Evolutionary conservation across 331 rosid genomes (phyloP), one percentile per base, ranked within the genome.

Genomic region (Rhamnella rubrinervis): DNA sequence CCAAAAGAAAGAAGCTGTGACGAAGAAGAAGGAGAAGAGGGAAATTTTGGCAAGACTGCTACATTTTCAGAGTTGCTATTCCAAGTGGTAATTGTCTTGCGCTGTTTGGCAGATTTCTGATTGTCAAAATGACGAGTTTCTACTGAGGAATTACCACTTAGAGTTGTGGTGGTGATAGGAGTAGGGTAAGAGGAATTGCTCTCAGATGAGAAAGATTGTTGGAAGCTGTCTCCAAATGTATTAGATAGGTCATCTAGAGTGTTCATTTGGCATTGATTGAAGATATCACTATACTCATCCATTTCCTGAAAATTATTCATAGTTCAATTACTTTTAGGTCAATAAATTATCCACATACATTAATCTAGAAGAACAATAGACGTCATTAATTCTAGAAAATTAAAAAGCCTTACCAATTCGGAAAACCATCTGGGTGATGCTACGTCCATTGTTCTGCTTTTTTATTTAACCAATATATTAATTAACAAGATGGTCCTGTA

Each of bases 1-100:
- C 66, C 72, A n/a, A 84, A 89, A 7, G 81, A 80, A 35, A 89
- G 79, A 68, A 86, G 52, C 41, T 82, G 88, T 17, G 87, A 81
- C 19, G 72, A 75, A 40, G 89, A 78, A 58, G 79, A 51, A 20
- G 72, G 71, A 23, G 61, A 17, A 8, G 73, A 28, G 28, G 60
- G 28, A 16, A 7, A 58, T 47, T 66, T 71, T 39, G 66, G 62
- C 40, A 80, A 55, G 59, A 77, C 59, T 28, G 47, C 35, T 23
- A 9, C 13, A 21, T 26, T 58, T 51, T 23, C 50, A 18, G 74
- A 75, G 46, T 71, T 75, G 62, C 71, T 53, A 52, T 46, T 47
- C 21, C 23, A 5, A 12, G n/a, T 23, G 11, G 28, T 8, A 19
- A 9, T 46, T 15, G 70, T 62, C 57, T 71, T 75, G 17, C 63